Base-by-base conservation (phyloP, 768 basidiomycete species). In the Tricholoma flavovirens region DNA sequence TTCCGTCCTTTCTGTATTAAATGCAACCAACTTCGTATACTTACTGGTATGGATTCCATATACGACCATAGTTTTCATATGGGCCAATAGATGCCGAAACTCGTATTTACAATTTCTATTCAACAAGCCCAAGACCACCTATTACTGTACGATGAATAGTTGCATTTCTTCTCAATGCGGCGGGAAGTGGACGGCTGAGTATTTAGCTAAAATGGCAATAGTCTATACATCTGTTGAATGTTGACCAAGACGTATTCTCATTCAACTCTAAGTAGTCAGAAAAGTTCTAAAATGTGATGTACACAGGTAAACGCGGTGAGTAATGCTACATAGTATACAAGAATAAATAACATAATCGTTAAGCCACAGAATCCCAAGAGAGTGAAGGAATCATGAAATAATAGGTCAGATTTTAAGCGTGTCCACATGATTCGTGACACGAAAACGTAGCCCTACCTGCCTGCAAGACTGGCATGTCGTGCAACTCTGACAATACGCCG, bases 381-480 rank as follows among this genome's bases (percentile, higher is more conserved):
- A 15, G 6, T 15, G 12, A 35, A 35, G 11, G 4, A 35, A 12
- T 50, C 22, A 51, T 32, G 53, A 51, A 6, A 42, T 22, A 19
- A 15, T 40, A 42, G 15, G 30, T 33, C 57, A 54, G 42, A 45
- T 30, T 3, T 14, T 30, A 48, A 29, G 5, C n/a, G 7, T 4
- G 46, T 29, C 46, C 14, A 29, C 24, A 29, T 5, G 5, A 26
- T 26, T 26, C 24, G 24, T 26, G 24, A 26, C 24, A 26, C 19
- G 2, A 48, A 30, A 17, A 8, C 29, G 14, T 17, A 14, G 26
- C 29, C 40, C 67, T 61, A 80, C 58, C 78, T 68, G 33, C 78
- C 78, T 6, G 77, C 78, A 24, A 77, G 63, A 49, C 62, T 71
- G 14, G 75, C 72, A 54, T 73, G 57, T 46, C 64, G 66, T 7